Conservation (phyloP, 2,329 filamentous ascomycete genomes). For the Ophiostoma australiae region DNA sequence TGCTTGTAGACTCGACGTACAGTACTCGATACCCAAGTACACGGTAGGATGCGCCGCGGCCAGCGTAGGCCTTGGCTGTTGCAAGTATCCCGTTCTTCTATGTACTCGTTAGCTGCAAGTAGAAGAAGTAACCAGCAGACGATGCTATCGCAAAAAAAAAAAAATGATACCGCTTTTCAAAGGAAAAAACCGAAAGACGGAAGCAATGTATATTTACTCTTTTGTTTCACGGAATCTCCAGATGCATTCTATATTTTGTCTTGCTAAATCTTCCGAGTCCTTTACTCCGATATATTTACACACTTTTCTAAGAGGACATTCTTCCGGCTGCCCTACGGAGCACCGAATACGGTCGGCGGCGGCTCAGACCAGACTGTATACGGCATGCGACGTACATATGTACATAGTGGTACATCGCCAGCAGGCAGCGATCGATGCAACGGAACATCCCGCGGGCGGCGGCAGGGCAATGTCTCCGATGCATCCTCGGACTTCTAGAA, state of each 20-base stretch:
- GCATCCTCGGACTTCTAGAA: background rate
- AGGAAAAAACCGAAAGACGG: too few relatives aligned
- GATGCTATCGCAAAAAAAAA: background rate
- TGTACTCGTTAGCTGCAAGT: background rate
- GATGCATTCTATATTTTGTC: too few relatives aligned
- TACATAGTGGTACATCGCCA: too few relatives aligned
- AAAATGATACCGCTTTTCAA: background rate
- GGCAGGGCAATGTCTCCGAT: background rate
- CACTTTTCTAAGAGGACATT: background rate
- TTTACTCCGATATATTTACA: background rate
- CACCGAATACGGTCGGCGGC: too few relatives aligned
- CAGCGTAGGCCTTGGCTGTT: background rate
- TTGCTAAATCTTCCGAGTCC: background rate
- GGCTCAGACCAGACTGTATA: background rate
- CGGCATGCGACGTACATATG: background rate
- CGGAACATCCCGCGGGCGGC: background rate
- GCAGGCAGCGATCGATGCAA: background rate
- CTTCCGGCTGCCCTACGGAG: background rate
- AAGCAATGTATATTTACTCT: too few relatives aligned
- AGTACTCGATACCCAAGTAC: too few relatives aligned
- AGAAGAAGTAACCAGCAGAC: background rate
- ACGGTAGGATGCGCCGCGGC: background rate
- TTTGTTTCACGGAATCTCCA: too few relatives aligned
- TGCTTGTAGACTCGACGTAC: background rate
- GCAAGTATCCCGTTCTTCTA: background rate